A percentile compares a stretch with the other conserved stretches of the same genome.
These are phyloP conservation scores for Scedosporium boydii DNA, from an alignment of 2,329 filamentous ascomycete genomes.

Conservation along the genomic window DNA sequence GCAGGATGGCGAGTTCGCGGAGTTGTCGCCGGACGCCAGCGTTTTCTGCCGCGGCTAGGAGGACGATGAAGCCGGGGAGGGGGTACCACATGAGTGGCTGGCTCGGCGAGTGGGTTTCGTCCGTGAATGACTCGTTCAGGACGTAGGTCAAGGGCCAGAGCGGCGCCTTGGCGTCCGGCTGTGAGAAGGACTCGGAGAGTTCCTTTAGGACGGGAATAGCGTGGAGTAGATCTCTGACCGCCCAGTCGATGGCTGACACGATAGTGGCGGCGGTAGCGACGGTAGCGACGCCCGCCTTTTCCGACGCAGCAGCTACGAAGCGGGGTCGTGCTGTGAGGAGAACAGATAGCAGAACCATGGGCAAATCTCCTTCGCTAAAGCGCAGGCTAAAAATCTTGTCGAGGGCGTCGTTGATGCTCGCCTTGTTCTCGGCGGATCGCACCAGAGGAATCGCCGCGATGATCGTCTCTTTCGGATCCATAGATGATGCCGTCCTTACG, in stretches of 20 bases:
- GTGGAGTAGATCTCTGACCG: neutral
- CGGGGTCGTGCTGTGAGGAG: neutral
- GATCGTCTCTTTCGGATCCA: neutral
- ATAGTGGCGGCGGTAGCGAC: neutral
- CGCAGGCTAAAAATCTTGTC: neutral
- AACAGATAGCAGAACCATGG: neutral
- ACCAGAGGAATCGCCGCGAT: neutral
- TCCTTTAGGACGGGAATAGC: neutral
- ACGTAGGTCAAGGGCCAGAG: neutral
- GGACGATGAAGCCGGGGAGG: neutral
- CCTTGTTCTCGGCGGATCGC: neutral
- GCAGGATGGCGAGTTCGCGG: neutral
- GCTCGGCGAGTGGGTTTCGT: neutral
- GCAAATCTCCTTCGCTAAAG: neutral
- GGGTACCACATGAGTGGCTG: neutral
- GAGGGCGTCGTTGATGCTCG: neutral
- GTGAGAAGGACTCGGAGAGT: neutral
- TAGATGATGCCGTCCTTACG: neutral
- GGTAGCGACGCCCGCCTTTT: too few relatives aligned
- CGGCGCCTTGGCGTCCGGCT: neutral
- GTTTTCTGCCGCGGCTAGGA: neutral
- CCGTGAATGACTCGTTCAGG: neutral
- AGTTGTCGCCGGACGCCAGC: neutral
- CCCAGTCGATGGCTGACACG: conserved; percentile 1
- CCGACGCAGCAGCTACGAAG: neutral